Conservation (phyloP, 257 asterid species). For the Nicotiana noctiflora region DNA sequence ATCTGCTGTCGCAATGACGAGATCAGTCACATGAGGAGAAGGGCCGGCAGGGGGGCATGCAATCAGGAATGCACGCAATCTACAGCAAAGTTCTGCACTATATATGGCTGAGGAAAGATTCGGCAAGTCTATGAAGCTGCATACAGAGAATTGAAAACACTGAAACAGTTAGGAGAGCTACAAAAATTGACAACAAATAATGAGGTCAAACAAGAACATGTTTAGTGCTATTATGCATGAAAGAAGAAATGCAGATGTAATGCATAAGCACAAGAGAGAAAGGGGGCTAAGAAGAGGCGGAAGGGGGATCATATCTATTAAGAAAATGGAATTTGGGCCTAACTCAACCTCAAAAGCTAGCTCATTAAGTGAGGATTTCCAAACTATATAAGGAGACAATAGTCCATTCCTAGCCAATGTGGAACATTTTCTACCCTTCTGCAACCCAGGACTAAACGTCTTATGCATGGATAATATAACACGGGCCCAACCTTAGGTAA, state of each 20-base stretch:
- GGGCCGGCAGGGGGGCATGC: conserved; percentile 54
- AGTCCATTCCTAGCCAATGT: background rate
- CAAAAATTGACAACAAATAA: background rate
- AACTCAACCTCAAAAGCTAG: background rate
- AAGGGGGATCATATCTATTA: background rate
- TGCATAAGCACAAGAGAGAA: background rate
- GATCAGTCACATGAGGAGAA: conserved; percentile 43
- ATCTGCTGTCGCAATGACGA: conserved; percentile 49
- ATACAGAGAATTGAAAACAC: conserved; percentile 8
- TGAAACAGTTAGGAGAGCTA: background rate
- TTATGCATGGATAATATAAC: background rate
- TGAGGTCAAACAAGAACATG: background rate
- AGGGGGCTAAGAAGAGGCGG: no score
- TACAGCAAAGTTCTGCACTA: conserved; percentile 46
- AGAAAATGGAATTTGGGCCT: background rate
- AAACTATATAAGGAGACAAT: background rate
- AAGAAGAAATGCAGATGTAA: background rate
- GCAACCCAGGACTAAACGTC: background rate
- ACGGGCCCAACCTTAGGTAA: background rate
- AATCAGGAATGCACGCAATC: conserved; percentile 51
- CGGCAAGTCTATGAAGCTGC: conserved; percentile 46
- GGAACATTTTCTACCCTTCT: background rate
- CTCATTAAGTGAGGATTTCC: background rate
- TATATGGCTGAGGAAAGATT: conserved; percentile 50
- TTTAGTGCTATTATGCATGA: background rate